Evolutionary conservation across 2,329 filamentous ascomycete genomes (phyloP).

Genomic region (Xylaria sp.): DNA sequence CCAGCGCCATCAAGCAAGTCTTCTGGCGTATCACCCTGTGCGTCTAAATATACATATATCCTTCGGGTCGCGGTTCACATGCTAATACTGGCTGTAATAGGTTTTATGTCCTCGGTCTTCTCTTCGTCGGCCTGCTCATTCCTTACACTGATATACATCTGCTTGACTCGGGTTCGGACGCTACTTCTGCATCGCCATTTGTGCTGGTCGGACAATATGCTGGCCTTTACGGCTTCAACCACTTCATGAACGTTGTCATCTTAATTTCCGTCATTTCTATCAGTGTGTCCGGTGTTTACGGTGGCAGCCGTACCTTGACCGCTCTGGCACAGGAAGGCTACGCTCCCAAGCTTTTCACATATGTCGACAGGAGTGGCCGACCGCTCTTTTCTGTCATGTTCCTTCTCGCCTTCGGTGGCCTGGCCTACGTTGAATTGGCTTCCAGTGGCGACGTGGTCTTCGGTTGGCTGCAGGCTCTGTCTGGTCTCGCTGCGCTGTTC

Average conservation of each 20-base stretch:
- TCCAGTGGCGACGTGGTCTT: slow-evolving; percentile 64
- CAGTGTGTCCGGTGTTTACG: slow-evolving; percentile 69
- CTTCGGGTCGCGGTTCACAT: neutral
- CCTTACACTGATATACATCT: slow-evolving; percentile 59
- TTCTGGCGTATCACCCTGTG: slow-evolving; percentile 67
- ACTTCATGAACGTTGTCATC: slow-evolving; percentile 70
- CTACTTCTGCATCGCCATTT: slow-evolving; percentile 64
- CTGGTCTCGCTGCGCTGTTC: slow-evolving; percentile 72
- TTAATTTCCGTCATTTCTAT: slow-evolving; percentile 69
- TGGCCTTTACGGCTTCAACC: slow-evolving; percentile 62
- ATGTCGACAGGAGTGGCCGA: slow-evolving; percentile 68
- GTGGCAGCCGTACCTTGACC: slow-evolving; percentile 68
- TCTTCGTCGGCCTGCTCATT: slow-evolving; percentile 64
- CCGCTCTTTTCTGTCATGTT: slow-evolving; percentile 63
- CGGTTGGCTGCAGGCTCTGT: slow-evolving; percentile 73
- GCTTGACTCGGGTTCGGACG: slow-evolving; percentile 59
- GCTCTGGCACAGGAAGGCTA: slow-evolving; percentile 70
- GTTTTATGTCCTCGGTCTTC: slow-evolving; percentile 65
- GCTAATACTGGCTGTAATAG: slow-evolving; percentile 37
- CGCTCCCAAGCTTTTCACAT: slow-evolving; percentile 66
- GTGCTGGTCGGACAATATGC: slow-evolving; percentile 68
- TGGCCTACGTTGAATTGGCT: slow-evolving; percentile 62
- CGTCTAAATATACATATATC: slow-evolving; percentile 17
- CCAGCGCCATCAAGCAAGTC: slow-evolving; percentile 85
- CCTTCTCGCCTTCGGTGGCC: slow-evolving; percentile 61